Conservation (phyloP, 164 flowering plant genomes). For the Vitis riparia region DNA sequence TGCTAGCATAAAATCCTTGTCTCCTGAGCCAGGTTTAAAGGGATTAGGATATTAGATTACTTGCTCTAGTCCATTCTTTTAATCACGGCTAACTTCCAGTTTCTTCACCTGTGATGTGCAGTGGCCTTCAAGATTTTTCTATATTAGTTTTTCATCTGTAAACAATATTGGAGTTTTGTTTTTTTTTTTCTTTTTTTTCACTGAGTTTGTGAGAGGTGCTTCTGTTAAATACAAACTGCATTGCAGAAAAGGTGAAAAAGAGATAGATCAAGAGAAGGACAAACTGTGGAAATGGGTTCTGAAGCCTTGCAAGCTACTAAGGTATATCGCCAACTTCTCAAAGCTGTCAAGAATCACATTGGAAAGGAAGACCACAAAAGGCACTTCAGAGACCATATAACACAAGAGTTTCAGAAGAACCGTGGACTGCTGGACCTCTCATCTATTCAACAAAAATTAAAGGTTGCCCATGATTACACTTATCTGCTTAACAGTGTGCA, state of each 20-base stretch:
- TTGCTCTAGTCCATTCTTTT: too few relatives aligned
- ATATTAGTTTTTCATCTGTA: too few relatives aligned
- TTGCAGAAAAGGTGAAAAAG: too few relatives aligned
- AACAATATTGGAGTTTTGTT: neutral
- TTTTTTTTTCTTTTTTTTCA: neutral
- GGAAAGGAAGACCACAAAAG: constrained; percentile 64
- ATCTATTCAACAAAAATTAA: constrained; percentile 46
- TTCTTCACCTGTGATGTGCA: too few relatives aligned
- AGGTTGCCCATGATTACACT: constrained; percentile 71
- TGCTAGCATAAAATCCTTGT: too few relatives aligned
- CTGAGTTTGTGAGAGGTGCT: too few relatives aligned
- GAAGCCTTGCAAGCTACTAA: constrained; percentile 43
- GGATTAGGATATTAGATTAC: too few relatives aligned
- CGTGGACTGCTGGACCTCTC: constrained; percentile 23
- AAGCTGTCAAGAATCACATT: constrained; percentile 63
- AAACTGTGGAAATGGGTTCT: constrained; percentile 28
- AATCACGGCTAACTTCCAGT: too few relatives aligned
- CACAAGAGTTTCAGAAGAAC: constrained; percentile 62
- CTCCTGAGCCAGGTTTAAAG: too few relatives aligned
- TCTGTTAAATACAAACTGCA: too few relatives aligned
- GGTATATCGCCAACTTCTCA: constrained; percentile 59
- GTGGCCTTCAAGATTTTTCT: too few relatives aligned
- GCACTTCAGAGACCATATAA: constrained; percentile 68
- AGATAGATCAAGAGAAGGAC: too few relatives aligned
- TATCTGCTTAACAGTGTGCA: constrained; percentile 75